Conservation (phyloP, 2,329 filamentous ascomycete genomes). For the Fusarium albidum region DNA sequence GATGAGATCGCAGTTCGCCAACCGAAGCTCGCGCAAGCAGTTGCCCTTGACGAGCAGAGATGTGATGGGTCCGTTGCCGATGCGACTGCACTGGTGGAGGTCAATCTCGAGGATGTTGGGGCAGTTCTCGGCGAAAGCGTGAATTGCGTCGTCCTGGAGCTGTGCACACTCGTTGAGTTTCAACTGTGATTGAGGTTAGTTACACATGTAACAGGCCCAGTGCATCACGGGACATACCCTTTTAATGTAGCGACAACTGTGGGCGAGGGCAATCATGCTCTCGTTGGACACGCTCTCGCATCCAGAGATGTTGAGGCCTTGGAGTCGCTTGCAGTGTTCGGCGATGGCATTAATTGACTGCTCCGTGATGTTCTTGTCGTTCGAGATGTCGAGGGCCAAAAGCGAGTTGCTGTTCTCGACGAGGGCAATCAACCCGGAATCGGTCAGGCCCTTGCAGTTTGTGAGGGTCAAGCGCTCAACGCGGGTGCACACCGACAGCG, state of each 20-base stretch:
- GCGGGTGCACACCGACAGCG: conserved; percentile 84
- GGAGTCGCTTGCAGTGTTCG: conserved; percentile 81
- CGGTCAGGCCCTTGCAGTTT: conserved; percentile 85
- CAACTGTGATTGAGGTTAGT: conserved; percentile 60
- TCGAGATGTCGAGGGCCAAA: conserved; percentile 89
- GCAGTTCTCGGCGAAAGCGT: conserved; percentile 87
- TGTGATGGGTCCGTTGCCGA: conserved; percentile 86
- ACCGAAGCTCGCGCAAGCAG: conserved; percentile 87
- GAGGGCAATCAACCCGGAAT: conserved; percentile 81
- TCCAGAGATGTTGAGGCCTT: conserved; percentile 91
- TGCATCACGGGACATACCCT: conserved; percentile 63
- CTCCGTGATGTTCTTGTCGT: conserved; percentile 84
- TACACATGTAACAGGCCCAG: not conserved
- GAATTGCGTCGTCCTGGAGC: conserved; percentile 81
- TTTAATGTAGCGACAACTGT: conserved; percentile 87
- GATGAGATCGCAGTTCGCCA: conserved; percentile 85
- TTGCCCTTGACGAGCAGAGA: conserved; percentile 79
- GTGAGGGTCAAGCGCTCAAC: conserved; percentile 94
- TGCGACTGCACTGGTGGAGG: conserved; percentile 81
- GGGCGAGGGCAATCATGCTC: conserved; percentile 80
- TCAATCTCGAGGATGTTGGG: conserved; percentile 97
- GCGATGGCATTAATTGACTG: conserved; percentile 80
- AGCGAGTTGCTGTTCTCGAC: conserved; percentile 82
- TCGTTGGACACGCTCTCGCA: conserved; percentile 88
- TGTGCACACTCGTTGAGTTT: conserved; percentile 95